Percentiles rank a stretch among this genome's conserved stretches.
Evolutionary conservation across 192 early-diverging fungal genomes (phyloP).

Genomic region (Linderina pennispora): DNA sequence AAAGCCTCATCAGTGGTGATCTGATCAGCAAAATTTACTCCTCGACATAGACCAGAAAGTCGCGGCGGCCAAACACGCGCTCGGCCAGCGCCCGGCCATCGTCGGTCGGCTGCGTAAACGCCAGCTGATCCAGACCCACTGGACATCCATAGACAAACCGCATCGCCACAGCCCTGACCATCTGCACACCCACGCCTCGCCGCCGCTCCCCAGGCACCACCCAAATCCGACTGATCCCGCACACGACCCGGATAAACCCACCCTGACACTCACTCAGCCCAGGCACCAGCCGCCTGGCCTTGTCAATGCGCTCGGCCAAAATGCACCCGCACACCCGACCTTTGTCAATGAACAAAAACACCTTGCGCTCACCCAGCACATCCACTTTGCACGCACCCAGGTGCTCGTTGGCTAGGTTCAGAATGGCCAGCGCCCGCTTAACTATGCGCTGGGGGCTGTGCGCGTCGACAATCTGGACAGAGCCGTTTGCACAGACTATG

Average conservation of each 20-base stretch:
- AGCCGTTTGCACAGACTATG: too few relatives aligned
- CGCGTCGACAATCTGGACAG: conserved; percentile 14
- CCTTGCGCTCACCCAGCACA: conserved; percentile 22
- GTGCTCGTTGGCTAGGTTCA: conserved; percentile 42
- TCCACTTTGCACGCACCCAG: conserved; percentile 28
- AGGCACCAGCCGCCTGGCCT: conserved; percentile 9
- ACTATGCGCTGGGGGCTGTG: conserved; percentile 19
- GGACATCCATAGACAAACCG: conserved; percentile 44
- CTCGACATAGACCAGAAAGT: conserved; percentile 51
- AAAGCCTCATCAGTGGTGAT: too few relatives aligned
- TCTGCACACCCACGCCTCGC: conserved; percentile 28
- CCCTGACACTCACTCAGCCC: conserved; percentile 19
- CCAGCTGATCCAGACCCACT: conserved; percentile 17
- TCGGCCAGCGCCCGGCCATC: conserved; percentile 45
- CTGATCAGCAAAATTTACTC: too few relatives aligned
- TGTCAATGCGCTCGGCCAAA: conserved; percentile 38
- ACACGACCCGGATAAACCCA: too few relatives aligned
- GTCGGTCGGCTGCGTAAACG: conserved; percentile 51
- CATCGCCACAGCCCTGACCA: conserved; percentile 34
- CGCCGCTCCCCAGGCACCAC: conserved; percentile 41
- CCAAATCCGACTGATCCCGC: conserved; percentile 56
- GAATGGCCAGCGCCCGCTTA: conserved; percentile 23
- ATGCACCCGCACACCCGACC: conserved; percentile 41
- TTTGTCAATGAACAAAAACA: conserved; percentile 34
- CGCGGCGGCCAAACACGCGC: conserved; percentile 31